Evolutionary conservation across 768 basidiomycete genomes (phyloP).

Genomic region (Paxillus rubicundulus): DNA sequence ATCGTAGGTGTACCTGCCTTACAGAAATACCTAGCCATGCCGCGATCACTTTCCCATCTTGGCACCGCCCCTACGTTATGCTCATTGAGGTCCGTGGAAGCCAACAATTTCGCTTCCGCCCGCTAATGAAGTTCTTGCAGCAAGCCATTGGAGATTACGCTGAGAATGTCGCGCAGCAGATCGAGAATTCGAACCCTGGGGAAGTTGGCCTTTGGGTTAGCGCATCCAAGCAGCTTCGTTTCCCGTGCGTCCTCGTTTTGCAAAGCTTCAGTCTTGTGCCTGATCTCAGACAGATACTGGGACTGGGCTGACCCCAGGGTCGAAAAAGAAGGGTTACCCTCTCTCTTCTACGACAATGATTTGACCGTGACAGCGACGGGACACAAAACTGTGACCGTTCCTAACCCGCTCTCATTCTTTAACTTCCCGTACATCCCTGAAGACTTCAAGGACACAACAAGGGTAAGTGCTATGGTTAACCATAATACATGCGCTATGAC

Average conservation of each 20-base stretch:
- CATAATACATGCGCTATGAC: no score
- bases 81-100: slow-evolving; percentile 19
- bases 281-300: slow-evolving; percentile 22
- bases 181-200: slow-evolving; percentile 16
- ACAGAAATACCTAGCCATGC: slow-evolving; percentile 12
- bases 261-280: not conserved
- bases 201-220: slow-evolving; percentile 20
- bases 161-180: slow-evolving; percentile 22
- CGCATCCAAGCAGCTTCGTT: slow-evolving; percentile 24
- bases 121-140: slow-evolving; percentile 6
- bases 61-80: slow-evolving; percentile 30
- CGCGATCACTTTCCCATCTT: slow-evolving; percentile 21
- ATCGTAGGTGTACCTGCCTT: not conserved
- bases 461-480: slow-evolving; percentile 2
- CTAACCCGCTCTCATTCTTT: slow-evolving; percentile 20
- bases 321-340: slow-evolving; percentile 18
- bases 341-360: slow-evolving; percentile 16
- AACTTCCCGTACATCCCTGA: slow-evolving; percentile 13
- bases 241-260: slow-evolving; percentile 20
- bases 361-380: slow-evolving; percentile 9
- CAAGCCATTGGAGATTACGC: slow-evolving; percentile 29
- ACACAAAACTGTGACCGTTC: slow-evolving; percentile 8
- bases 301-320: slow-evolving; percentile 27
- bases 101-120: not conserved
- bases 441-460: slow-evolving; percentile 17